A percentile compares a stretch with the other conserved stretches of the same genome.
phyloP scores from a whole-genome alignment of 2,329 filamentous ascomycete species.

The Xylaria sp. region DNA sequence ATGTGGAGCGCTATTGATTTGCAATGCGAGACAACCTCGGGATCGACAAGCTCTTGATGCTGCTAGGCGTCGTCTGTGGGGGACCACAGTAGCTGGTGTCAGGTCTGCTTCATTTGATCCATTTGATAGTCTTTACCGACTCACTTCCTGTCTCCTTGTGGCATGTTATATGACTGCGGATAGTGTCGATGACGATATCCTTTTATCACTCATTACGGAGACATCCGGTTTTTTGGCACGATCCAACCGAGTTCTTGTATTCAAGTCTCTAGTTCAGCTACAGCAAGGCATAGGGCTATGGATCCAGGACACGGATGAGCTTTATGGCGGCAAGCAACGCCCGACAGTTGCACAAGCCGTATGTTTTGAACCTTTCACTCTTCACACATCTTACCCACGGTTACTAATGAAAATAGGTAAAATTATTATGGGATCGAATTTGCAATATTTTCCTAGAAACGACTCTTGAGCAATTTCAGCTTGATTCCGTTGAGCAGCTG shows the following conservation, averaged over 20 bases:
- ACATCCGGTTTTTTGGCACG: slow-evolving; percentile 64
- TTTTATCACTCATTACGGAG: slow-evolving; percentile 63
- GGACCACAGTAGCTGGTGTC: slow-evolving; percentile 57
- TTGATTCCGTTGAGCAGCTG: slow-evolving; percentile 65
- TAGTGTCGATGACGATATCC: slow-evolving; percentile 52
- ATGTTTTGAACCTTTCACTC: slow-evolving; percentile 47
- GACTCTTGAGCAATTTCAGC: slow-evolving; percentile 56
- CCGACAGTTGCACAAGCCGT: slow-evolving; percentile 58
- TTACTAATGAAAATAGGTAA: slow-evolving; percentile 55
- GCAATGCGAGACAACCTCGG: slow-evolving; percentile 64
- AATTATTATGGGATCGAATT: slow-evolving; percentile 62
- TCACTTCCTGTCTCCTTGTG: slow-evolving; percentile 64
- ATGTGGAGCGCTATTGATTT: slow-evolving; percentile 58
- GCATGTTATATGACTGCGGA: slow-evolving; percentile 63
- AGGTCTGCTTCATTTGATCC: slow-evolving; percentile 65
- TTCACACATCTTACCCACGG: not conserved
- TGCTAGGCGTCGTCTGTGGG: slow-evolving; percentile 74
- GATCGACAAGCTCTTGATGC: slow-evolving; percentile 73
- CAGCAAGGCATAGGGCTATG: slow-evolving; percentile 72
- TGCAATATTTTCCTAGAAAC: slow-evolving; percentile 54
- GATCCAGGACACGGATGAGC: slow-evolving; percentile 68
- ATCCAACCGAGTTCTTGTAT: slow-evolving; percentile 62
- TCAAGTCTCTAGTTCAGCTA: slow-evolving; percentile 67
- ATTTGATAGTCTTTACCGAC: slow-evolving; percentile 73
- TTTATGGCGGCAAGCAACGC: slow-evolving; percentile 56